Conservation (phyloP, 257 asterid species). For the Solanum virginianum region DNA sequence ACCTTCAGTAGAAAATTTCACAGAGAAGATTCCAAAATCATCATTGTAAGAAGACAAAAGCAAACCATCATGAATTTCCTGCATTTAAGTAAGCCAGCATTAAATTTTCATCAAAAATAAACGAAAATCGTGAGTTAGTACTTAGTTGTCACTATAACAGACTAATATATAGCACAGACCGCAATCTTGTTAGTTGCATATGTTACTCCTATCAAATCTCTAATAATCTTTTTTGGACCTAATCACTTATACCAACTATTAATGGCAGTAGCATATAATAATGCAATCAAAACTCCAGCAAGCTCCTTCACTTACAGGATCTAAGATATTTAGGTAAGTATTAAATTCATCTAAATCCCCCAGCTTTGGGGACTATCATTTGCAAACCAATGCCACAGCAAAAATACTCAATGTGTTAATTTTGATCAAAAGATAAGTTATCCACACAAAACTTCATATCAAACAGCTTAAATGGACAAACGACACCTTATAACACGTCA, state of each 20-base stretch:
- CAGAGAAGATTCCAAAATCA: conserved; percentile 72
- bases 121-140: background rate
- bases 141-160: background rate
- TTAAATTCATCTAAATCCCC: background rate
- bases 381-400: background rate
- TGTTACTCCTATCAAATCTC: background rate
- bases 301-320: background rate
- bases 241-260: background rate
- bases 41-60: conserved; percentile 44
- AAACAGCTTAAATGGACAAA: background rate
- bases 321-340: background rate
- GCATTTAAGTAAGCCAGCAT: conserved; percentile 3
- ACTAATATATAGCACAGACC: background rate
- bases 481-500: background rate
- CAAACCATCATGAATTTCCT: conserved; percentile 81
- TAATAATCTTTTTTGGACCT: background rate
- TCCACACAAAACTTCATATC: background rate
- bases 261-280: background rate
- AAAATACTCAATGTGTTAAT: background rate
- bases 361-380: background rate
- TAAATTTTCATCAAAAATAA: background rate
- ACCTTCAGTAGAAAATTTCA: conserved; percentile 76
- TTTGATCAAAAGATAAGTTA: background rate
- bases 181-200: background rate
- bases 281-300: background rate